These are phyloP conservation scores for Citrus mangshanensis DNA, from an alignment of 345 rosid species.

Conservation along the genomic window DNA sequence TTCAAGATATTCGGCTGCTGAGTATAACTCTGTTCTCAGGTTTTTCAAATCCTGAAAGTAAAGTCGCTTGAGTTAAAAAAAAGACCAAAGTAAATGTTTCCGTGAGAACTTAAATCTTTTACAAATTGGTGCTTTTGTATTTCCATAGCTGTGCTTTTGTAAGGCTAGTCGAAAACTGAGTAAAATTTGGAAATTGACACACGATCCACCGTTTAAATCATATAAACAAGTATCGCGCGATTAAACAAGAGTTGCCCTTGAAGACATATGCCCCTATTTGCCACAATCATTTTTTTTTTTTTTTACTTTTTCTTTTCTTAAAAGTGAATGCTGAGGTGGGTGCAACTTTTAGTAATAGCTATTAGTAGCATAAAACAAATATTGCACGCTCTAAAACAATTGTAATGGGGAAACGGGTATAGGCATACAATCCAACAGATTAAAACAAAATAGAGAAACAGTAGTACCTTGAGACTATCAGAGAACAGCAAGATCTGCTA, in stretches of 20 bases:
- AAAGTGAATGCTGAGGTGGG: background rate
- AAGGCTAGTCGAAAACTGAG: too few species aligned
- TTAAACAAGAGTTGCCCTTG: background rate
- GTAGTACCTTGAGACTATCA: slow-evolving; percentile 73
- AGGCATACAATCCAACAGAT: background rate
- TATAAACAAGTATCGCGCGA: background rate
- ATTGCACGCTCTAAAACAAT: background rate
- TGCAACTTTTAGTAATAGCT: background rate
- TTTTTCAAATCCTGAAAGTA: slow-evolving; percentile 71
- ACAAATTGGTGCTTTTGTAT: too few species aligned
- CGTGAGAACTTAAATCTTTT: background rate
- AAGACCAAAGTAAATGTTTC: background rate
- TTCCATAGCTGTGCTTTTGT: too few species aligned
- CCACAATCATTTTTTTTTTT: background rate
- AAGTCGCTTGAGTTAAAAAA: background rate
- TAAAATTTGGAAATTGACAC: too few species aligned
- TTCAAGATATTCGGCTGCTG: slow-evolving; percentile 96
- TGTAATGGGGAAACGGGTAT: background rate
- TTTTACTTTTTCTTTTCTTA: background rate
- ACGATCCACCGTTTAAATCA: too few species aligned
- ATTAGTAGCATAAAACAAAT: background rate
- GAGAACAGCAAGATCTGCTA: slow-evolving; percentile 80
- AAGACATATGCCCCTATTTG: background rate
- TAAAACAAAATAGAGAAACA: background rate
- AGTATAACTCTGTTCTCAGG: slow-evolving; percentile 45